Conservation (phyloP, 140 eudicot species). For the Senecio squalidus region DNA sequence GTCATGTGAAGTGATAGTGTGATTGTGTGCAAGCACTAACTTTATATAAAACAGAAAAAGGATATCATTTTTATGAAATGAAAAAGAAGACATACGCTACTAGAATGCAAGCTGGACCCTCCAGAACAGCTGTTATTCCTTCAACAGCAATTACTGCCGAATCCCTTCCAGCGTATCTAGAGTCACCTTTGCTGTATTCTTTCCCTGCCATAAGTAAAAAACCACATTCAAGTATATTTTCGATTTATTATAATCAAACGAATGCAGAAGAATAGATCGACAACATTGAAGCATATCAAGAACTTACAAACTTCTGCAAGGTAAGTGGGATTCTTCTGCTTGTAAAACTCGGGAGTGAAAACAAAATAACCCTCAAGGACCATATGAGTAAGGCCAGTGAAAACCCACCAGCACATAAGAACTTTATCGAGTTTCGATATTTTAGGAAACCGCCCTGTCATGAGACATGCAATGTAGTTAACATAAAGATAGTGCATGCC, state of each 20-base stretch:
- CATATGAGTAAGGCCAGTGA: slow-evolving; percentile 89
- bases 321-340: slow-evolving; percentile 55
- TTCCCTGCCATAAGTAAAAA: slow-evolving; percentile 55
- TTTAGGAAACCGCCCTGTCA: slow-evolving; percentile 58
- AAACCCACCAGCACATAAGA: slow-evolving; percentile 98
- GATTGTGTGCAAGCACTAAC: background rate
- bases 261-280: background rate
- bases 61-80: background rate
- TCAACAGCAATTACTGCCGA: slow-evolving; percentile 71
- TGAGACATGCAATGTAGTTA: too few species aligned
- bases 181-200: slow-evolving; percentile 98
- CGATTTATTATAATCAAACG: background rate
- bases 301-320: slow-evolving; percentile 92
- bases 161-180: slow-evolving; percentile 77
- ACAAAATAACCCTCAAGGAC: slow-evolving; percentile 90
- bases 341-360: slow-evolving; percentile 76
- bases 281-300: background rate
- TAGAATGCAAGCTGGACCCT: slow-evolving; percentile 87
- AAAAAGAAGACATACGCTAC: slow-evolving; percentile 56
- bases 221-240: background rate
- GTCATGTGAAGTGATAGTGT: background rate
- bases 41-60: too few species aligned
- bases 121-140: slow-evolving; percentile 78
- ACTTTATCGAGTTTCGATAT: slow-evolving; percentile 55
- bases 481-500: too few species aligned